Evolutionary conservation across 1,284 basidiomycete species (phyloP).

Genomic region (Heterobasidion annosum): DNA sequence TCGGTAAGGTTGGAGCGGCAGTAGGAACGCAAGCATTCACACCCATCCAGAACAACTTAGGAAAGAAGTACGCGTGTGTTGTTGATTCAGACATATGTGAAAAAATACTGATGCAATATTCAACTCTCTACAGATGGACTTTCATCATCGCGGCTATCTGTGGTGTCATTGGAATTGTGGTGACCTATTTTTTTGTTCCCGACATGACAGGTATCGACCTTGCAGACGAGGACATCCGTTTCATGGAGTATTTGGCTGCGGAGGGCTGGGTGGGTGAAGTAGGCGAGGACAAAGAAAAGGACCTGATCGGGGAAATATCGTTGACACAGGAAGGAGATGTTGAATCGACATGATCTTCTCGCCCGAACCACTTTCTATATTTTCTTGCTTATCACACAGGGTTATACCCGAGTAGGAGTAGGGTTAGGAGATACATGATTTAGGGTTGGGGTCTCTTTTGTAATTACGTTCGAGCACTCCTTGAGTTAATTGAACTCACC

Average conservation of each 20-base stretch:
- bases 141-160: constrained; percentile 69
- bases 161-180: constrained; percentile 49
- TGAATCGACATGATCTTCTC: background rate
- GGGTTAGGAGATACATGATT: no score
- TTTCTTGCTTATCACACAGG: background rate
- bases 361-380: background rate
- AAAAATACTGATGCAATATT: background rate
- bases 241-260: constrained; percentile 48
- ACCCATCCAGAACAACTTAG: constrained; percentile 61
- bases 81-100: background rate
- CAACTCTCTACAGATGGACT: constrained; percentile 39
- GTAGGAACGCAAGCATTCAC: constrained; percentile 73
- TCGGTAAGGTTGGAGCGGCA: constrained; percentile 73
- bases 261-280: constrained; percentile 63
- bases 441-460: no score
- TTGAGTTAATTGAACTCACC: no score
- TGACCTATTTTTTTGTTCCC: constrained; percentile 64
- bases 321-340: background rate
- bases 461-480: no score
- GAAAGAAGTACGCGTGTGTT: constrained; percentile 37
- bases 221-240: constrained; percentile 57
- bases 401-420: no score
- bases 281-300: constrained; percentile 44
- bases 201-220: constrained; percentile 64
- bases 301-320: constrained; percentile 16